Evolutionary conservation across 805 yeast genomes (phyloP), one percentile per base, ranked within the genome.

Genomic region (Saccharomyces jurei): DNA sequence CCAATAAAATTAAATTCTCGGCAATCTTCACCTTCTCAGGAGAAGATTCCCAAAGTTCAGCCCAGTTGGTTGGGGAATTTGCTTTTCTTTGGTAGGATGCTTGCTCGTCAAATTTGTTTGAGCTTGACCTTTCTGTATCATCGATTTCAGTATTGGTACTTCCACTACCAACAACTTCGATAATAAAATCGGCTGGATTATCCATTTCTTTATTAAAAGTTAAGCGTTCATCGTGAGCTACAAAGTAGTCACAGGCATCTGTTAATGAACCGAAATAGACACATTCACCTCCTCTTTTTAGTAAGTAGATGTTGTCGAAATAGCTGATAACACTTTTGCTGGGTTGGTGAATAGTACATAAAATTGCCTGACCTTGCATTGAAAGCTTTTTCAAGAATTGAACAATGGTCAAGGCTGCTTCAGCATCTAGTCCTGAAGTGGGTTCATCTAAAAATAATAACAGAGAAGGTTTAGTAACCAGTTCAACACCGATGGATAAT

Each of bases 211-310:
- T 27, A 11, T 65, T 67, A 69, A 88, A 84, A 50, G 74, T 74
- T 60, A 82, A 75, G n/a, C 86, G 85, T 25, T 41, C 44, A 21
- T 91, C 85, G 59, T 81, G 67, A 56, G 72, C 73, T 68, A 83
- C 86, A 73, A 79, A 56, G 64, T 71, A 50, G 55, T 64, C 64
- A 1, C 82, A 78, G 65, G 79, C 77, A 49, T 74, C 69, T 50
- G 89, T 89, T 60, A 83, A 79, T 58, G 84, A 87, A 58, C 90
- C 90, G 66, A 83, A 84, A 67, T 84, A 84, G 17, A 47, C 83
- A 26, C 89, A 84, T 63, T 76, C 70, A 52, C 89, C 89, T 60
- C 89, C 90, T 56, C 76, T 78, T 56, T 80, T 81, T 63, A 85
- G 71, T 59, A 83, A 77, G 57, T 81, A 70, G 52, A 81, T 69